Conservation (phyloP, 139 green algal genomes). For the Closterium sp. region DNA sequence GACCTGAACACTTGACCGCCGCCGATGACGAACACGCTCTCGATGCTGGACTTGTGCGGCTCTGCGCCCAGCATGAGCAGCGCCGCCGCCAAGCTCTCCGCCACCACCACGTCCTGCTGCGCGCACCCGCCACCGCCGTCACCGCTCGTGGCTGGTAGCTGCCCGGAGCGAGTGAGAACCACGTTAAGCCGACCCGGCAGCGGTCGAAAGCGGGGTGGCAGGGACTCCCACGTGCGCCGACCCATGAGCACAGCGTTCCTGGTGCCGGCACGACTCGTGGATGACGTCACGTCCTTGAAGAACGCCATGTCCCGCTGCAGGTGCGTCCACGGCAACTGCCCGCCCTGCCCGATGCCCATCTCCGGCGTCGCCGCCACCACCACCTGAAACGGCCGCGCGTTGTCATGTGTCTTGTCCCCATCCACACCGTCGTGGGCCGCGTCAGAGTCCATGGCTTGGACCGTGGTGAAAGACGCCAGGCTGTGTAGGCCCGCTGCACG, state of each 20-base stretch:
- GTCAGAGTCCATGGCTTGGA: background rate
- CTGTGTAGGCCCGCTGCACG: background rate
- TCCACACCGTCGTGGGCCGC: background rate
- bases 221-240: slow-evolving; percentile 94
- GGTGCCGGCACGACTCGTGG: background rate
- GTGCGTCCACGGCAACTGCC: slow-evolving; percentile 68
- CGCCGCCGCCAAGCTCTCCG: slow-evolving; percentile 70
- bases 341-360: slow-evolving; percentile 81
- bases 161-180: slow-evolving; percentile 68
- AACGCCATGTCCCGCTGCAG: slow-evolving; percentile 87
- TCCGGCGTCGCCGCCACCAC: slow-evolving; percentile 81
- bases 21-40: slow-evolving; percentile 94
- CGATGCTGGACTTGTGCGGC: slow-evolving; percentile 58
- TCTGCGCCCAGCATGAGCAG: slow-evolving; percentile 64
- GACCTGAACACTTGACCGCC: slow-evolving; percentile 76
- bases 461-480: background rate
- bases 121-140: background rate
- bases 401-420: background rate
- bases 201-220: slow-evolving; percentile 87
- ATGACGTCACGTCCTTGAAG: slow-evolving; percentile 77
- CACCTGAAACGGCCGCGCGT: slow-evolving; percentile 71
- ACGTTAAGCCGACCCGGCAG: slow-evolving; percentile 91
- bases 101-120: slow-evolving; percentile 59
- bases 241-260: slow-evolving; percentile 97
- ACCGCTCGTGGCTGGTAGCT: background rate